Percentiles rank a stretch among this genome's conserved stretches.
Conservation (phyloP, 2,329 filamentous ascomycete genomes). For the Aspergillus fumigatus region DNA sequence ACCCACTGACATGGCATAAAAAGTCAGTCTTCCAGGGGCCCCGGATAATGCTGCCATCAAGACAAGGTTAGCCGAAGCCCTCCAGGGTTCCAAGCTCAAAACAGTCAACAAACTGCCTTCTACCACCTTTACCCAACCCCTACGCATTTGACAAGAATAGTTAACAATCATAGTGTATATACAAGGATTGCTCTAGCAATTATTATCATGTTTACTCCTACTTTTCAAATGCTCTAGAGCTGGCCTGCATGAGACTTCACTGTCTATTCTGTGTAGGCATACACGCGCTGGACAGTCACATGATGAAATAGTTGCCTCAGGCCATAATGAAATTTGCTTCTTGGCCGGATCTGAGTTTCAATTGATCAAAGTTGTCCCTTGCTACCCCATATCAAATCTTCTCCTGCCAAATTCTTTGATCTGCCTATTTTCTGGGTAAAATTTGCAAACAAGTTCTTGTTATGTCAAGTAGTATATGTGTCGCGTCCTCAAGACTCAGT, state of each 20-base stretch:
- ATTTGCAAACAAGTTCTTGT: not conserved
- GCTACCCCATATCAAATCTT: not conserved
- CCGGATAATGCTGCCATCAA: too few relatives aligned
- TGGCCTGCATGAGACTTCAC: not conserved
- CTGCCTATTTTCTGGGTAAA: not conserved
- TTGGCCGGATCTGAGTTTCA: not conserved
- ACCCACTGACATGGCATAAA: too few relatives aligned
- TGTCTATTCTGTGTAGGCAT: not conserved
- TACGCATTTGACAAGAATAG: not conserved
- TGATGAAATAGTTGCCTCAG: not conserved
- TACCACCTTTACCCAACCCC: not conserved
- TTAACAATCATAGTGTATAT: not conserved
- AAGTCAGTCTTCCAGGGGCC: not conserved
- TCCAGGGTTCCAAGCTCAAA: too few relatives aligned
- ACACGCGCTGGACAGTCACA: not conserved
- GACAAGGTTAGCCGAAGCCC: too few relatives aligned
- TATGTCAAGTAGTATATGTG: constrained; percentile 10
- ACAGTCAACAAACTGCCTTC: too few relatives aligned
- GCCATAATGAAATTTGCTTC: not conserved
- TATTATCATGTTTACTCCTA: too few relatives aligned
- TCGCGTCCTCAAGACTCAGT: constrained; percentile 21
- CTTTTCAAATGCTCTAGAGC: not conserved
- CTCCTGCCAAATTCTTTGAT: not conserved
- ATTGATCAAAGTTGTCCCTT: not conserved
- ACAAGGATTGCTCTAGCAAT: not conserved